Percentiles rank a stretch among this genome's conserved stretches.
Evolutionary conservation across 108 stramenopile genomes (phyloP).

Genomic region (Aurantiochytrium sp.): DNA sequence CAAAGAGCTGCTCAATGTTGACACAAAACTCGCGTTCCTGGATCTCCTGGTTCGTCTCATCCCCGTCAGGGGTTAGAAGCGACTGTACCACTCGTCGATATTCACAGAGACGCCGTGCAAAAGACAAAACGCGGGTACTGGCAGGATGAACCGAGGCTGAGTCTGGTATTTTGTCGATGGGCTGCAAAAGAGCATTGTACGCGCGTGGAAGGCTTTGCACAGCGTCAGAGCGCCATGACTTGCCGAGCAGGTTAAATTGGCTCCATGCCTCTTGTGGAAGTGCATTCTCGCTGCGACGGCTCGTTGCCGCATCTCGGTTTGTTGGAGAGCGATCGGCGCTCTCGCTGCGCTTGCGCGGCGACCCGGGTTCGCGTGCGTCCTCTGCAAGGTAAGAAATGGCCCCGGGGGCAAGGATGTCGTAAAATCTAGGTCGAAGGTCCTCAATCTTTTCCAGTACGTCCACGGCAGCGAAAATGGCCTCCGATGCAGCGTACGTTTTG

Average conservation of each 20-base stretch:
- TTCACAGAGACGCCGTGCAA: not conserved
- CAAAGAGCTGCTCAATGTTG: not conserved
- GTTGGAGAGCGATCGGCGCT: not conserved
- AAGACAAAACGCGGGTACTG: not conserved
- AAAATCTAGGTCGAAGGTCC: not conserved
- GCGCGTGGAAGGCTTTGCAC: not conserved
- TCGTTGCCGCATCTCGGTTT: not conserved
- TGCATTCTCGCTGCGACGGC: not conserved
- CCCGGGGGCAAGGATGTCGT: not conserved
- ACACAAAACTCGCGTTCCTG: not conserved
- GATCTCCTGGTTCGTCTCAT: not conserved
- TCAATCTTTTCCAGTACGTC: not conserved
- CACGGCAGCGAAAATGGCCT: not conserved
- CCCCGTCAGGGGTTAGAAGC: not conserved
- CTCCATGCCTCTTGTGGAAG: not conserved
- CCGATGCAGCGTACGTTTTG: not conserved
- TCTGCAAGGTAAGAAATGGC: not conserved
- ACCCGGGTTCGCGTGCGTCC: not conserved
- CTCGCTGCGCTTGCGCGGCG: not conserved
- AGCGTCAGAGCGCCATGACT: not conserved
- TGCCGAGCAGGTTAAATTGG: not conserved
- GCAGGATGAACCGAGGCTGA: not conserved
- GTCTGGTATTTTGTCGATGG: not conserved
- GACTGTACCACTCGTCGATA: not conserved
- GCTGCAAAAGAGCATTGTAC: not conserved